These are phyloP conservation scores for Solanum chiquidenum DNA, from an alignment of 257 asterid genomes.

Conservation along the genomic window DNA sequence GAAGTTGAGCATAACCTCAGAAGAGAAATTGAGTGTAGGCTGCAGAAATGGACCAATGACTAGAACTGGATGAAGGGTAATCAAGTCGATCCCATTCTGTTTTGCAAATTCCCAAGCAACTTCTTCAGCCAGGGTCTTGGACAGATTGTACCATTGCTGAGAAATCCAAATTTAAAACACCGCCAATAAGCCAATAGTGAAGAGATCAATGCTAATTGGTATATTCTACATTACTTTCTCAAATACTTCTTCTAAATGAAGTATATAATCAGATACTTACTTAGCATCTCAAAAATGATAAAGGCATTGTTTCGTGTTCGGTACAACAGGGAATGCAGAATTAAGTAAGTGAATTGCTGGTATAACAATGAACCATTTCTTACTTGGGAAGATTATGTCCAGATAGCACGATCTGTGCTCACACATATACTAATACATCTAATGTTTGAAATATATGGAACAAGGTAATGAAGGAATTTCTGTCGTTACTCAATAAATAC, in stretches of 20 bases:
- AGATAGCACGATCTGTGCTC: too few relatives aligned
- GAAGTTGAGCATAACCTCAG: constrained; percentile 16
- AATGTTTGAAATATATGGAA: too few relatives aligned
- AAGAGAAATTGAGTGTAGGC: constrained; percentile 34
- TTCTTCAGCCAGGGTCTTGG: constrained; percentile 59
- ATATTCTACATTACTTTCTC: background rate
- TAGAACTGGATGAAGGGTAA: constrained; percentile 39
- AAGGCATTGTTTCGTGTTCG: too few relatives aligned
- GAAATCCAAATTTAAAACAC: background rate
- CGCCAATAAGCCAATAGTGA: background rate
- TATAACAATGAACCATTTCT: too few relatives aligned
- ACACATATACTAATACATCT: too few relatives aligned
- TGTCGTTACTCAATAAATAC: background rate
- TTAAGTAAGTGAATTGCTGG: too few relatives aligned
- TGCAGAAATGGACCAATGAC: constrained; percentile 55
- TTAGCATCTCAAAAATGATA: too few relatives aligned
- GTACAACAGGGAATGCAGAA: too few relatives aligned
- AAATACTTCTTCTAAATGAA: background rate
- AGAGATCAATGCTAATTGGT: background rate
- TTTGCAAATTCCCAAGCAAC: constrained; percentile 42
- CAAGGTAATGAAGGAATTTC: too few relatives aligned
- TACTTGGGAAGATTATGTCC: too few relatives aligned
- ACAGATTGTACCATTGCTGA: background rate
- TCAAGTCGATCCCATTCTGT: constrained; percentile 39
- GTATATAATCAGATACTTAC: too few relatives aligned